Evolutionary conservation across 176 grass and related monocot genomes (phyloP).

Genomic region (Chloris gayana): DNA sequence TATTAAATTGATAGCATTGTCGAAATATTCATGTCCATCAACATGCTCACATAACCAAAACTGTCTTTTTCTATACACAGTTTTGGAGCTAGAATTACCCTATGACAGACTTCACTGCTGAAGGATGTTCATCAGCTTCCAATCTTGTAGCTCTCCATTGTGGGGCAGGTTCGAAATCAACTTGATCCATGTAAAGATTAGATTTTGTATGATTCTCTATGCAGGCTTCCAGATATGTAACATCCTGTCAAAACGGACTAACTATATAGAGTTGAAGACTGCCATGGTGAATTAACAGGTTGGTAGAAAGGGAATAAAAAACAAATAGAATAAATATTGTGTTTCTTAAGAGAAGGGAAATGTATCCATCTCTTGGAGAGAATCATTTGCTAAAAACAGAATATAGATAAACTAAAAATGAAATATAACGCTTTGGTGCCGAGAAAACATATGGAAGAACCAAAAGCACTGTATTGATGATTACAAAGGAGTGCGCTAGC

Average conservation of each 20-base stretch:
- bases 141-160: slow-evolving; percentile 90
- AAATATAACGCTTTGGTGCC: not conserved
- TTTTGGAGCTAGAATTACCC: slow-evolving; percentile 51
- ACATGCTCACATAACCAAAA: slow-evolving; percentile 23
- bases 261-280: slow-evolving; percentile 45
- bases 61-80: not conserved
- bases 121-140: slow-evolving; percentile 76
- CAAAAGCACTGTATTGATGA: slow-evolving; percentile 26
- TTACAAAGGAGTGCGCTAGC: not conserved
- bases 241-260: slow-evolving; percentile 63
- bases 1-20: slow-evolving; percentile 1
- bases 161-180: slow-evolving; percentile 92
- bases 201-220: slow-evolving; percentile 99
- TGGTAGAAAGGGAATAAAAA: slow-evolving; percentile 21
- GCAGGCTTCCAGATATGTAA: slow-evolving; percentile 95
- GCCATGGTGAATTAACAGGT: slow-evolving; percentile 34
- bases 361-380: not conserved
- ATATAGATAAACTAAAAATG: slow-evolving; percentile 21
- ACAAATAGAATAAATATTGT: slow-evolving; percentile 4
- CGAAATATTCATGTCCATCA: not conserved
- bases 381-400: slow-evolving; percentile 25
- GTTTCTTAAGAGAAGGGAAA: slow-evolving; percentile 14
- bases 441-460: not conserved
- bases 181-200: slow-evolving; percentile 99
- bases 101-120: slow-evolving; percentile 55